Conservation (phyloP, 2,329 filamentous ascomycete species). For the Zymoseptoria ardabiliae region DNA sequence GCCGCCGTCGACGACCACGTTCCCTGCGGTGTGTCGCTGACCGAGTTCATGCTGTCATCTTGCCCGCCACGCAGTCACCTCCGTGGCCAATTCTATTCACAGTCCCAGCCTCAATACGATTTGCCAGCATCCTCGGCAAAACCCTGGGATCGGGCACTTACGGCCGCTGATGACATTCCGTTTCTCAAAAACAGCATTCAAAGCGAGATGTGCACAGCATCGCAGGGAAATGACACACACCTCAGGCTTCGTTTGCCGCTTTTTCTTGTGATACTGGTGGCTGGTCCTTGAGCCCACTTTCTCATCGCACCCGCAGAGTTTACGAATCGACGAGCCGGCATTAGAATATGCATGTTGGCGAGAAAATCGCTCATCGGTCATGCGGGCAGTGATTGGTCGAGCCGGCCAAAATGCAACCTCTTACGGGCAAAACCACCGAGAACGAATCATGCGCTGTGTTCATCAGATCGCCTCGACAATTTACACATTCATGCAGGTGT, state of each 20-base stretch:
- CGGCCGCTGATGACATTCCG: not conserved
- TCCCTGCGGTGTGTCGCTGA: not conserved
- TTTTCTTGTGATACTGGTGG: not conserved
- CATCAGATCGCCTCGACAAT: not conserved
- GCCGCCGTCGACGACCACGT: not conserved
- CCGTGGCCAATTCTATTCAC: not conserved
- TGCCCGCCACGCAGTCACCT: not conserved
- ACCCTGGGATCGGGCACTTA: not conserved
- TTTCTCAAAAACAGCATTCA: not conserved
- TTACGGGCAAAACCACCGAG: not conserved
- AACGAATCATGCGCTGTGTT: not conserved
- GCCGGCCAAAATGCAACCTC: not conserved
- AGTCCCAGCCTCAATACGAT: not conserved
- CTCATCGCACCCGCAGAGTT: not conserved
- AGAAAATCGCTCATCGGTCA: not conserved
- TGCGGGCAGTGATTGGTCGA: not conserved
- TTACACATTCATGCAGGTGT: not conserved
- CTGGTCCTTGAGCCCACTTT: not conserved
- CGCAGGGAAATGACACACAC: not conserved
- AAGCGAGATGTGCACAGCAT: not conserved
- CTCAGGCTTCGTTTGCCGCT: not conserved
- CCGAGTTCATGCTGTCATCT: not conserved
- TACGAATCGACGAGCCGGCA: not conserved
- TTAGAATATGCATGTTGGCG: not conserved
- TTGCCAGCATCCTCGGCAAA: not conserved